Conservation (phyloP, 163 green algal genomes). For the Chloromonas sp. region DNA sequence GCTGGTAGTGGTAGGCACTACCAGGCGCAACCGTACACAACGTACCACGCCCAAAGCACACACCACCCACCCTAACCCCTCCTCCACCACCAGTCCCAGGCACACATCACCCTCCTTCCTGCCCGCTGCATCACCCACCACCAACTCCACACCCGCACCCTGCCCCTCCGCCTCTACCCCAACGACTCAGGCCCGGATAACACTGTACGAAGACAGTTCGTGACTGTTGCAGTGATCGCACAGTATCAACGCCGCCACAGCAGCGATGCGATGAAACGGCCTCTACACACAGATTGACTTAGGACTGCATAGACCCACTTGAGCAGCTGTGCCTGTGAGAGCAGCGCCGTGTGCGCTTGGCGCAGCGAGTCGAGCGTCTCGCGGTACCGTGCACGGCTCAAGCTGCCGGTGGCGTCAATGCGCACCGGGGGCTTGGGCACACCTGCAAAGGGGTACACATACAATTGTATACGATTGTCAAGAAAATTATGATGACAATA, state of each 20-base stretch:
- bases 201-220: no score
- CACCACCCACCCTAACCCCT: not conserved
- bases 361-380: constrained; percentile 27
- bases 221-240: no score
- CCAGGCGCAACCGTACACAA: not conserved
- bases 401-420: constrained; percentile 5
- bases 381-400: constrained; percentile 7
- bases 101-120: not conserved
- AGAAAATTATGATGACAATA: not conserved
- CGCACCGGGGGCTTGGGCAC: not conserved
- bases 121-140: no score
- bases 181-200: no score
- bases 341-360: constrained; percentile 14
- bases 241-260: no score
- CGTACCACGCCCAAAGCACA: not conserved
- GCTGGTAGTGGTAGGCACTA: not conserved
- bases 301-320: not conserved
- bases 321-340: constrained; percentile 27
- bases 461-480: not conserved
- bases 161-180: no score
- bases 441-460: not conserved
- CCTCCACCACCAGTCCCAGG: not conserved
- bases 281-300: no score
- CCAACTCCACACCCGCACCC: not conserved
- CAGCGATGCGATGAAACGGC: no score